phyloP scores from a whole-genome alignment of 2,329 filamentous ascomycete genomes.

The Neofusicoccum cordaticola region DNA sequence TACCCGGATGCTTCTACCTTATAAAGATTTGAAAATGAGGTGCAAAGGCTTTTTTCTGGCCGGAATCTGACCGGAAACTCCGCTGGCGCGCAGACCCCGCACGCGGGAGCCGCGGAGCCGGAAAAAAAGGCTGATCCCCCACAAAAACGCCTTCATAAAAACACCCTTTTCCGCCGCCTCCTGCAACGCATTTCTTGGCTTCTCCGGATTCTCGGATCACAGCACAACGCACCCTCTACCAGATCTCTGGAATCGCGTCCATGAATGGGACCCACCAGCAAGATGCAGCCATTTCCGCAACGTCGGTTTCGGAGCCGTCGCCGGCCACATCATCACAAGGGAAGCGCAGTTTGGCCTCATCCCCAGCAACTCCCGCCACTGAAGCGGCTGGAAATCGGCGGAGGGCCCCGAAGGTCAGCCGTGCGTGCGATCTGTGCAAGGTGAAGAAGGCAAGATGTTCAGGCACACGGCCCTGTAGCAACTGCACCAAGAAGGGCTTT shows the following conservation, averaged over 20 bases:
- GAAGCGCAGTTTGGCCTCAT: background rate
- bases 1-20: too few species aligned
- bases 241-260: background rate
- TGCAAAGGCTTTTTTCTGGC: too few species aligned
- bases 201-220: background rate
- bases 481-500: constrained; percentile 22
- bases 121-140: background rate
- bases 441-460: constrained; percentile 31
- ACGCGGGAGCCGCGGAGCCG: background rate
- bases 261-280: background rate
- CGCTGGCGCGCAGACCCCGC: background rate
- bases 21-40: too few species aligned
- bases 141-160: background rate
- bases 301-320: background rate
- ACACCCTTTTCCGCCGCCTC: background rate
- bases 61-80: too few species aligned
- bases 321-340: background rate
- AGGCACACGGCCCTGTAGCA: constrained; percentile 28
- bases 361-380: background rate
- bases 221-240: too few species aligned
- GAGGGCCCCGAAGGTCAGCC: constrained; percentile 27
- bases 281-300: background rate
- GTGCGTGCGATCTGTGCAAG: constrained; percentile 33
- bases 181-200: background rate
- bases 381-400: background rate